These are phyloP conservation scores for Paramecium pentaurelia DNA, from an alignment of 73 alveolate genomes.

Conservation along the genomic window DNA sequence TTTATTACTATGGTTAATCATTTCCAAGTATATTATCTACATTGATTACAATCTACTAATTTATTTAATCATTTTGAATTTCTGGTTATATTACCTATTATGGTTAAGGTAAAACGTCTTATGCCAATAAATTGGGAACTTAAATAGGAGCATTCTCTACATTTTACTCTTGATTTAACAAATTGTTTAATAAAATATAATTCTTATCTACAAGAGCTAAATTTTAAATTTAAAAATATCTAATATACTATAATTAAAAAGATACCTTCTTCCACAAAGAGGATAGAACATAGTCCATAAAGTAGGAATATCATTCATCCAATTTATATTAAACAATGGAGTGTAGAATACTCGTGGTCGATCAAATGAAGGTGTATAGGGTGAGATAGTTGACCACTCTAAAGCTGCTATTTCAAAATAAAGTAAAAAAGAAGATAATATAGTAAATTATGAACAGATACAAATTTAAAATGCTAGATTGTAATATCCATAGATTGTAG, in stretches of 20 bases:
- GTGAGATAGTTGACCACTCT: constrained; percentile 9
- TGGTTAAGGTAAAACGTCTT: neutral
- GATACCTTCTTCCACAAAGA: constrained; percentile 46
- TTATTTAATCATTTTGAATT: neutral
- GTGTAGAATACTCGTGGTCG: constrained; percentile 35
- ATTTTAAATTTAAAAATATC: neutral
- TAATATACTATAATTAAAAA: neutral
- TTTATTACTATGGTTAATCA: neutral
- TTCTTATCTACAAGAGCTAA: constrained; percentile 18
- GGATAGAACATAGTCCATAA: constrained; percentile 63
- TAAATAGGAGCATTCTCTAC: neutral
- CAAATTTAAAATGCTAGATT: neutral
- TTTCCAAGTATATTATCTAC: neutral
- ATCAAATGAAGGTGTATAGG: constrained; percentile 48
- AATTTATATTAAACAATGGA: constrained; percentile 40
- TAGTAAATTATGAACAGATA: neutral
- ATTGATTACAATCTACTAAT: neutral
- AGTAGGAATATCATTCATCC: constrained; percentile 53
- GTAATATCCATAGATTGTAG: constrained; percentile 24
- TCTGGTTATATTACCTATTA: neutral
- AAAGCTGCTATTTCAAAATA: constrained; percentile 43
- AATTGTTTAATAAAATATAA: neutral
- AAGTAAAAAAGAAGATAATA: neutral
- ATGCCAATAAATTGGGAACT: neutral
- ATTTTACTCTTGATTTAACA: neutral